A percentile compares a stretch with the other conserved stretches of the same genome.
Evolutionary conservation across 345 rosid genomes (phyloP).

Genomic region (Hibiscus trionum): DNA sequence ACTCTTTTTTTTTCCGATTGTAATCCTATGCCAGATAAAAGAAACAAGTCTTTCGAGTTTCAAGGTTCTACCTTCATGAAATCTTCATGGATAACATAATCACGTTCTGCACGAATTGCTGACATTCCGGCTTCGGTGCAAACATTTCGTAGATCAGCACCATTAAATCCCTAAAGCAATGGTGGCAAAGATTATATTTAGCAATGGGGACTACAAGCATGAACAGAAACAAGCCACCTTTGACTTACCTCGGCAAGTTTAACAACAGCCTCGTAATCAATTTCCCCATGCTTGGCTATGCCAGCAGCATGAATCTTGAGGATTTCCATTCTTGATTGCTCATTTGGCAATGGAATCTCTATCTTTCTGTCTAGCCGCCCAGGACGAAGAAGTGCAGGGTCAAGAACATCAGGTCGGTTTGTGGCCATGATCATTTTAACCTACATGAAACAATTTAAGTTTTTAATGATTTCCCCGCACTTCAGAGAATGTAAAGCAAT

Average conservation of each 20-base stretch:
- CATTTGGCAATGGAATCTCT: constrained; percentile 94
- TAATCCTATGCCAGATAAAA: no score
- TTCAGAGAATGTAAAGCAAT: not conserved
- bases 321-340: constrained; percentile 91
- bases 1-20: not conserved
- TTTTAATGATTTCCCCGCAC: not conserved
- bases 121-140: constrained; percentile 99
- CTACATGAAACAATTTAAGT: constrained; percentile 23
- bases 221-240: not conserved
- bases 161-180: constrained; percentile 74
- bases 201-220: not conserved
- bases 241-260: constrained; percentile 85
- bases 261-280: constrained; percentile 90
- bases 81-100: constrained; percentile 95
- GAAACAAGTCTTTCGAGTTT: not conserved
- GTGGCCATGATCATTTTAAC: constrained; percentile 99
- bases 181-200: not conserved
- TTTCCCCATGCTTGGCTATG: constrained; percentile 91
- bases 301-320: constrained; percentile 96
- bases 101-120: constrained; percentile 93
- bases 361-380: constrained; percentile 59
- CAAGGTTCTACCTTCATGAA: constrained; percentile 76
- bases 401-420: constrained; percentile 92
- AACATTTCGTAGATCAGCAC: constrained; percentile 90
- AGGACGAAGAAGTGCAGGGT: constrained; percentile 93